These are phyloP conservation scores for Ostreobium quekettii DNA, from an alignment of 139 green algal genomes.

Conservation along the genomic window DNA sequence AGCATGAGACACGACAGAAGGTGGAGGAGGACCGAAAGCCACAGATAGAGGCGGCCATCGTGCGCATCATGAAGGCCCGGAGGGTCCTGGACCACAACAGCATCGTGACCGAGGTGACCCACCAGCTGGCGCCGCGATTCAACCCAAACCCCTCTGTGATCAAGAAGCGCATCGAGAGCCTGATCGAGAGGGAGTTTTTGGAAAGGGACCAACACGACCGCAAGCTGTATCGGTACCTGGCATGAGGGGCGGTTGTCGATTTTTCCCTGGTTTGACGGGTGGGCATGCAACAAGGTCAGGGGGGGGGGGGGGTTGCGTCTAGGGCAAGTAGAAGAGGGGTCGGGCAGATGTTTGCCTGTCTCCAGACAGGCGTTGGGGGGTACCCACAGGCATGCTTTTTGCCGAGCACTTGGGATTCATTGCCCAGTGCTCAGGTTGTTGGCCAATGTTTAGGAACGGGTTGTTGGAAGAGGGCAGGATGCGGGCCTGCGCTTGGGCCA, in stretches of 20 bases:
- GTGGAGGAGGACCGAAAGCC: constrained; percentile 96
- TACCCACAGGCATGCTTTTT: too few species aligned
- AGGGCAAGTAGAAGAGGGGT: too few species aligned
- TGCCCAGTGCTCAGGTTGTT: too few species aligned
- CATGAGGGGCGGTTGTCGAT: constrained; percentile 36
- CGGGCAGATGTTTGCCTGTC: too few species aligned
- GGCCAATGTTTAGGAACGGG: too few species aligned
- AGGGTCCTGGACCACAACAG: constrained; percentile 71
- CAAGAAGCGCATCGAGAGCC: constrained; percentile 96
- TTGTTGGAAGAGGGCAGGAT: too few species aligned
- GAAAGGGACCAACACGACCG: constrained; percentile 82
- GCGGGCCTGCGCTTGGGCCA: too few species aligned
- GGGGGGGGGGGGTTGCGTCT: too few species aligned
- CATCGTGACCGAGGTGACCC: constrained; percentile 80
- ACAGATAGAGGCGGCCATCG: constrained; percentile 96
- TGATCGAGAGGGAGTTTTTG: constrained; percentile 97
- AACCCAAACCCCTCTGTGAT: constrained; percentile 82
- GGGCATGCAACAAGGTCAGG: too few species aligned
- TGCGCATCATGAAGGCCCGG: constrained; percentile 94
- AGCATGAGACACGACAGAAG: constrained; percentile 75
- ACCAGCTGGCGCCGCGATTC: constrained; percentile 78
- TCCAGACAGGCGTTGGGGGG: too few species aligned
- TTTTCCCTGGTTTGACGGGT: too few species aligned
- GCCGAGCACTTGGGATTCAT: too few species aligned
- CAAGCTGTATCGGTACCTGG: constrained; percentile 82